These are phyloP conservation scores for Chiua virens DNA, from an alignment of 768 basidiomycete genomes.

Conservation along the genomic window DNA sequence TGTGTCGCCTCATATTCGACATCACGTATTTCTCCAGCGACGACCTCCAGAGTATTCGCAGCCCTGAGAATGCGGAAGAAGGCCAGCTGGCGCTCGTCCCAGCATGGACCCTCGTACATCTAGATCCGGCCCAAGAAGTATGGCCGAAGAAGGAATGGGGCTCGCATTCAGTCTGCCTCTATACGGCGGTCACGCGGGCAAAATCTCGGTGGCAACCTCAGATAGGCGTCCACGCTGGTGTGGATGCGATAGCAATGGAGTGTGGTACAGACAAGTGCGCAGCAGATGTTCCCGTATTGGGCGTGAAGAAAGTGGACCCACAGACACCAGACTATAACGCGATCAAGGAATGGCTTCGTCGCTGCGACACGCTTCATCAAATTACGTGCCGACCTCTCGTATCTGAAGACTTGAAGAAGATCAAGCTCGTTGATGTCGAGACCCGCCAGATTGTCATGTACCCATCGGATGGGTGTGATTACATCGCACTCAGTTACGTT, in stretches of 20 bases:
- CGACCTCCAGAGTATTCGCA: not conserved
- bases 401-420: slow-evolving; percentile 4
- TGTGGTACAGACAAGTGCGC: not conserved
- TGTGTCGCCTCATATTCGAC: slow-evolving; percentile 15
- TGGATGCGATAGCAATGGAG: not conserved
- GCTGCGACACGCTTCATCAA: slow-evolving; percentile 8
- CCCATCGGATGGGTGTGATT: slow-evolving; percentile 6
- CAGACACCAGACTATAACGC: not conserved
- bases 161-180: not conserved
- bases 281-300: not conserved
- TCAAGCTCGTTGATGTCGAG: slow-evolving; percentile 9
- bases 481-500: slow-evolving; percentile 17
- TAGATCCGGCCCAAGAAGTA: not conserved
- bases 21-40: slow-evolving; percentile 1
- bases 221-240: not conserved
- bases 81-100: slow-evolving; percentile 1
- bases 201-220: slow-evolving; percentile 3
- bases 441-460: slow-evolving; percentile 8
- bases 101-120: slow-evolving; percentile 1
- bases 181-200: slow-evolving; percentile 1
- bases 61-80: not conserved
- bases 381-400: slow-evolving; percentile 1
- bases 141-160: slow-evolving; percentile 1
- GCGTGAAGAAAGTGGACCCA: slow-evolving; percentile 4
- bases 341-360: slow-evolving; percentile 2